These are phyloP conservation scores for Ceratocystiopsis brevicomis DNA, from an alignment of 2,329 filamentous ascomycete species.

Conservation along the genomic window DNA sequence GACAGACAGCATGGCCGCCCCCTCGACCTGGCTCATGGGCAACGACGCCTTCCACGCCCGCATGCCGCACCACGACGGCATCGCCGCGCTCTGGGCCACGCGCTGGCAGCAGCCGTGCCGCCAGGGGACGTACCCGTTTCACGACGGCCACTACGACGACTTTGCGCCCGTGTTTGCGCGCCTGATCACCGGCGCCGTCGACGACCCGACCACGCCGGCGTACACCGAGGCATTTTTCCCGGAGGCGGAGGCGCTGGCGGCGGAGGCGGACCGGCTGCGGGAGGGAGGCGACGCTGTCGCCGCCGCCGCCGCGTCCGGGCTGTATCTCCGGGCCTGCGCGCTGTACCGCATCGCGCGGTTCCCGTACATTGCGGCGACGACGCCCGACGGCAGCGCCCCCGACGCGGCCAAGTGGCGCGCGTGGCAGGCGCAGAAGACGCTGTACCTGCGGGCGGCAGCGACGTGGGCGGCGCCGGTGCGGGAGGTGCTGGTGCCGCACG, in stretches of 20 bases:
- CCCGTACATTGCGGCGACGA: slow-evolving; percentile 31
- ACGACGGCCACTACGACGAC: slow-evolving; percentile 49
- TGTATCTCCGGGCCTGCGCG: slow-evolving; percentile 52
- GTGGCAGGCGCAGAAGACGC: slow-evolving; percentile 45
- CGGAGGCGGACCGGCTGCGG: slow-evolving; percentile 23
- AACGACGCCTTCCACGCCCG: slow-evolving; percentile 20
- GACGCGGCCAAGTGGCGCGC: slow-evolving; percentile 36
- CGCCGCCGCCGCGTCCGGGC: slow-evolving; percentile 29
- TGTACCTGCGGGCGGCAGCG: slow-evolving; percentile 37
- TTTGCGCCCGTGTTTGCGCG: slow-evolving; percentile 50
- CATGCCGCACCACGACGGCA: slow-evolving; percentile 39
- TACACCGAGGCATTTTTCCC: slow-evolving; percentile 48
- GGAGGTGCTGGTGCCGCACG: slow-evolving; percentile 44
- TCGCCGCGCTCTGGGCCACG: slow-evolving; percentile 50
- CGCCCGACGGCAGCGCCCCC: slow-evolving; percentile 14
- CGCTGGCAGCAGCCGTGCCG: slow-evolving; percentile 53
- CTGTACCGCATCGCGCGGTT: slow-evolving; percentile 60
- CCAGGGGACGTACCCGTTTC: slow-evolving; percentile 54
- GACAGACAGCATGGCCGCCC: background rate
- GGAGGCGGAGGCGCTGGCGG: slow-evolving; percentile 36
- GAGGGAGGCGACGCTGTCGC: slow-evolving; percentile 12
- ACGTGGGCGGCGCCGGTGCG: slow-evolving; percentile 37
- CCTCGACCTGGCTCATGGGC: slow-evolving; percentile 24
- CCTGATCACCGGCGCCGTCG: slow-evolving; percentile 39
- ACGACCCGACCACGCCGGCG: slow-evolving; percentile 43